phyloP scores from a whole-genome alignment of 345 rosid species.

The Moricandia arvensis region DNA sequence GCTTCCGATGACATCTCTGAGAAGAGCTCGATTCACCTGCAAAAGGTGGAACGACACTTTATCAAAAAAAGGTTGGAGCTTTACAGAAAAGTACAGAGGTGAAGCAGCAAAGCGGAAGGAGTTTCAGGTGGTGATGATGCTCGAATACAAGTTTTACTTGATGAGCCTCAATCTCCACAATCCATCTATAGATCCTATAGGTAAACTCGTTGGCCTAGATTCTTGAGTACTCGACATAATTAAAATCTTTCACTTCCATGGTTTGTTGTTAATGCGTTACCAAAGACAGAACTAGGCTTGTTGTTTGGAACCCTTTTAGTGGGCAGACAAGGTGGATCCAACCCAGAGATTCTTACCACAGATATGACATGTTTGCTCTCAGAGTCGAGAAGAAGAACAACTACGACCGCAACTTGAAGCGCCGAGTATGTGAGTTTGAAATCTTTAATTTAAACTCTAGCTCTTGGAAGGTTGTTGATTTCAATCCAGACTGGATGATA shows the following conservation, averaged over 20 bases:
- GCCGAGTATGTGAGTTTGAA: neutral
- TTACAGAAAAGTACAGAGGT: neutral
- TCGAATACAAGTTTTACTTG: neutral
- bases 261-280: too few relatives aligned
- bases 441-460: neutral
- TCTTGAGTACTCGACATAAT: too few relatives aligned
- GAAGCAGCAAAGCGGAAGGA: neutral
- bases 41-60: neutral
- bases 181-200: neutral
- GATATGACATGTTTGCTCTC: too few relatives aligned
- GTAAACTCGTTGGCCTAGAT: neutral
- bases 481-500: neutral
- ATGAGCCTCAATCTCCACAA: neutral
- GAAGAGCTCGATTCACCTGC: neutral
- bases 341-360: too few relatives aligned
- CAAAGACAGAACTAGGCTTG: too few relatives aligned
- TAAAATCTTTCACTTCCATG: too few relatives aligned
- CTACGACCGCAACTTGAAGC: neutral
- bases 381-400: too few relatives aligned
- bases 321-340: too few relatives aligned
- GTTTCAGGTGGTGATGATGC: neutral
- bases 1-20: neutral
- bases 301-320: too few relatives aligned
- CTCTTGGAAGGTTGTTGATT: neutral
- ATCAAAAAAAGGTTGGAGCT: neutral